These are phyloP conservation scores for Phaseolus lunatus DNA, from an alignment of 306 rosid species.

Conservation along the genomic window DNA sequence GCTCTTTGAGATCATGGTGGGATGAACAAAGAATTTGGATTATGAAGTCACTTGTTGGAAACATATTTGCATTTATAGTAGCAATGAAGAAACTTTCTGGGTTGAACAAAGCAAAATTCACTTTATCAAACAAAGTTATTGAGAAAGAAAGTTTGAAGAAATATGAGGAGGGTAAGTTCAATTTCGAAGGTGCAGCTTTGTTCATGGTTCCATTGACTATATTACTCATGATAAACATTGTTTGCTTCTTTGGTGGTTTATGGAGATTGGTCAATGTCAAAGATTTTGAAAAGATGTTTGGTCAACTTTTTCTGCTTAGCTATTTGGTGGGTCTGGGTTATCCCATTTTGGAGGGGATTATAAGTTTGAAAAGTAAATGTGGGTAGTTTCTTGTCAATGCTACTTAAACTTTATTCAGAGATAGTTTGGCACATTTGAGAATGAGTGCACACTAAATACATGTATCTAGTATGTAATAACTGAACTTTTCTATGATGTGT, in stretches of 20 bases:
- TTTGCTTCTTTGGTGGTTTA: slow-evolving; percentile 48
- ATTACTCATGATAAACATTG: slow-evolving; percentile 42
- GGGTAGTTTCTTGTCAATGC: background rate
- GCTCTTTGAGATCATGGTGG: slow-evolving; percentile 52
- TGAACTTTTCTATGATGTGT: no score
- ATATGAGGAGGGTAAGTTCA: slow-evolving; percentile 55
- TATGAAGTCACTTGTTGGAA: slow-evolving; percentile 39
- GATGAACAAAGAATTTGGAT: slow-evolving; percentile 60
- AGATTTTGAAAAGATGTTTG: slow-evolving; percentile 47
- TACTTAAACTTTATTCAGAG: background rate
- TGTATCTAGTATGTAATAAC: no score
- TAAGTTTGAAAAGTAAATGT: slow-evolving; percentile 40
- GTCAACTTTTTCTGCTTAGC: slow-evolving; percentile 42
- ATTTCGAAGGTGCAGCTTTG: slow-evolving; percentile 56
- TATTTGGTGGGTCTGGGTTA: slow-evolving; percentile 46
- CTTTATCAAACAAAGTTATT: slow-evolving; percentile 50
- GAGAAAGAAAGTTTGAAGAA: slow-evolving; percentile 53
- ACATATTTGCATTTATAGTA: slow-evolving; percentile 35
- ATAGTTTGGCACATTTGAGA: no score
- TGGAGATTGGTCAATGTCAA: slow-evolving; percentile 39
- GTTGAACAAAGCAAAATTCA: slow-evolving; percentile 42
- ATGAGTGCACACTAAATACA: no score
- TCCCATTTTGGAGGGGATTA: slow-evolving; percentile 46
- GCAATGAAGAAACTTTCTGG: slow-evolving; percentile 47
- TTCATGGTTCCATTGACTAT: slow-evolving; percentile 53